Conservation (phyloP, 345 rosid species). For the Euphorbia pulcherrima region DNA sequence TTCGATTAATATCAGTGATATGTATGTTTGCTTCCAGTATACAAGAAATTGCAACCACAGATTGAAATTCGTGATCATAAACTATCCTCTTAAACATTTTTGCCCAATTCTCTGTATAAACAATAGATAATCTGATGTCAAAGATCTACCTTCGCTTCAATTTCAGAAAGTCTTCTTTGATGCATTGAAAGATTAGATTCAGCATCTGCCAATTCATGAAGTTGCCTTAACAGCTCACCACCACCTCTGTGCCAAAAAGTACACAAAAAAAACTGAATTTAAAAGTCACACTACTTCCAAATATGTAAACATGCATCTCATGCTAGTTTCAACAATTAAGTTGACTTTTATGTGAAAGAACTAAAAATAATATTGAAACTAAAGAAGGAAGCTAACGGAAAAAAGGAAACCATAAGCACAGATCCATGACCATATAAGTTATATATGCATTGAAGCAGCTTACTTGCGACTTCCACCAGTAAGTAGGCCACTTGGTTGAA, state of each 20-base stretch:
- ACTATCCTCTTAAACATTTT: not conserved
- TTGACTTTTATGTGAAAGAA: not conserved
- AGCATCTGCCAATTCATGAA: conserved; percentile 76
- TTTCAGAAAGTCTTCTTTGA: conserved; percentile 61
- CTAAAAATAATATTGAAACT: not conserved
- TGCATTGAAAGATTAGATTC: conserved; percentile 65
- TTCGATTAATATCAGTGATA: not conserved
- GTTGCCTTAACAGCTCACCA: conserved; percentile 71
- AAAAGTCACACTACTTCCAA: not conserved
- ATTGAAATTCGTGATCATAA: not conserved
- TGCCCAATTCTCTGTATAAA: not conserved
- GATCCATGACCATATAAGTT: not conserved
- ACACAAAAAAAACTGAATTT: conserved; percentile 5
- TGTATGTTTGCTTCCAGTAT: not conserved
- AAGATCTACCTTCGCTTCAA: conserved; percentile 67
- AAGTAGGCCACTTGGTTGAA: conserved; percentile 92
- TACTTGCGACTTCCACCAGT: conserved; percentile 98
- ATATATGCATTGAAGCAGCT: conserved; percentile 4
- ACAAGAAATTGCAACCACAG: not conserved
- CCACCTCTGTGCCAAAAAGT: conserved; percentile 58
- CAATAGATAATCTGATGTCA: not conserved
- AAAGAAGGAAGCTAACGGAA: not conserved
- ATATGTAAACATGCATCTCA: conserved; percentile 8
- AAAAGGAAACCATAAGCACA: conserved; percentile 12
- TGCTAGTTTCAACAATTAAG: not conserved